phyloP scores from a whole-genome alignment of 2,329 filamentous ascomycete genomes.

The Hymenoscyphus fraxineus region DNA sequence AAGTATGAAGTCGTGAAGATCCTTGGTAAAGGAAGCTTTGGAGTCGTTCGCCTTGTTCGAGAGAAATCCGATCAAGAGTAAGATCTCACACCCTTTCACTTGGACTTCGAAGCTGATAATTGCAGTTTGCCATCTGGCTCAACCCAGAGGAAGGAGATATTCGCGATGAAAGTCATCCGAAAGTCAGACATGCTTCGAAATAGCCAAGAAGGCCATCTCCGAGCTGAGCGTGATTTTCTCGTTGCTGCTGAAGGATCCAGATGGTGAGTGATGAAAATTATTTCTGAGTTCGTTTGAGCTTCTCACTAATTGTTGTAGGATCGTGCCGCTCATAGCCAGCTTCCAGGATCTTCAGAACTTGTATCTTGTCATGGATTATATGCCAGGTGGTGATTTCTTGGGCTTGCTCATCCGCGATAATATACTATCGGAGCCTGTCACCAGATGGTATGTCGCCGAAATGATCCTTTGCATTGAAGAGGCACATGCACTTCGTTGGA shows the following conservation, averaged over 20 bases:
- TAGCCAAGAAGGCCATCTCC: slow-evolving; percentile 86
- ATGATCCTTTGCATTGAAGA: slow-evolving; percentile 79
- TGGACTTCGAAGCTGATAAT: background rate
- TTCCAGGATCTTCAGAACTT: slow-evolving; percentile 83
- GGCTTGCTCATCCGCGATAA: slow-evolving; percentile 82
- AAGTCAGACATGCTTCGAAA: slow-evolving; percentile 91
- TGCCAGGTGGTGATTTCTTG: slow-evolving; percentile 93
- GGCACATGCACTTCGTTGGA: slow-evolving; percentile 66
- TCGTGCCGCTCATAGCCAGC: slow-evolving; percentile 80
- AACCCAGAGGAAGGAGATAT: slow-evolving; percentile 56
- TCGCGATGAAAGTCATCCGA: slow-evolving; percentile 94
- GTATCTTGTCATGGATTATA: slow-evolving; percentile 97
- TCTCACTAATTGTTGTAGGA: slow-evolving; percentile 45
- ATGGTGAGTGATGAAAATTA: slow-evolving; percentile 49
- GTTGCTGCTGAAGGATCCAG: slow-evolving; percentile 82
- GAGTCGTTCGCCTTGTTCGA: slow-evolving; percentile 80
- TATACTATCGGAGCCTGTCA: slow-evolving; percentile 70
- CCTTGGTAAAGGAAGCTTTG: slow-evolving; percentile 91
- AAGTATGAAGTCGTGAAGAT: slow-evolving; percentile 80
- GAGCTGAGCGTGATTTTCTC: slow-evolving; percentile 87
- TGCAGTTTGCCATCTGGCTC: background rate
- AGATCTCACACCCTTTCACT: background rate
- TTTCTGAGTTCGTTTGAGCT: background rate
- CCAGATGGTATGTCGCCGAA: slow-evolving; percentile 87
- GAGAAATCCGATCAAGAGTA: slow-evolving; percentile 46